Evolutionary conservation across 2,329 filamentous ascomycete species (phyloP).

Genomic region (Alternaria tenuissima): DNA sequence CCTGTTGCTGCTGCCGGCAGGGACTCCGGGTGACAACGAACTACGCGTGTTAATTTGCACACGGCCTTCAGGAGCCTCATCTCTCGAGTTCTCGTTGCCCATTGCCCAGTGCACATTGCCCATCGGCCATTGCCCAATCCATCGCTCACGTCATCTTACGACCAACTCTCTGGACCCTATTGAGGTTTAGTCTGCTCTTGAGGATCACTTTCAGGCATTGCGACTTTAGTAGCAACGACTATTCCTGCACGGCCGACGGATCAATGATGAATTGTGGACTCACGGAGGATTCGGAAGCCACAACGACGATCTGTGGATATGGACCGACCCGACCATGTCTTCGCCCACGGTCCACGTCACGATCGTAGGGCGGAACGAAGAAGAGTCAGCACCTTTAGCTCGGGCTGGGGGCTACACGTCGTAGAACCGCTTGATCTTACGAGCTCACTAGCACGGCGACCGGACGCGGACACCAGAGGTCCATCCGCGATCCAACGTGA

Average conservation of each 20-base stretch:
- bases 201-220: background rate
- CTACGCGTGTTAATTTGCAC: constrained; percentile 1
- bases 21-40: background rate
- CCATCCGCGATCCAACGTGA: background rate
- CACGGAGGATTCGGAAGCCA: background rate
- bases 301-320: background rate
- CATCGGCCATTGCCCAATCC: background rate
- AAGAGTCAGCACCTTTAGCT: background rate
- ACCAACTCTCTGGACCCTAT: background rate
- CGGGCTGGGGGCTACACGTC: background rate
- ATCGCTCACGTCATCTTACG: constrained; percentile 5
- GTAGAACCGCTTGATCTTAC: background rate
- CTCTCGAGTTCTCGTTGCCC: background rate
- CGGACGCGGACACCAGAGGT: background rate
- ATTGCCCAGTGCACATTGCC: background rate
- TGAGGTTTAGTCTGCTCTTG: background rate
- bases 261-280: background rate
- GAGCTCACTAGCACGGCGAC: background rate
- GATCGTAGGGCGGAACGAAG: background rate
- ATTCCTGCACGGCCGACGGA: background rate
- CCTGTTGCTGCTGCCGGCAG: background rate
- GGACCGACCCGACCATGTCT: background rate
- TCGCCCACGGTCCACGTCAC: background rate
- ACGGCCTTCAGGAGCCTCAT: background rate
- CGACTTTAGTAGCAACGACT: background rate